Percentiles rank a stretch among this genome's conserved stretches.
phyloP scores from a whole-genome alignment of 176 grass and related monocot species.

The Echinochloa phyllopogon region DNA sequence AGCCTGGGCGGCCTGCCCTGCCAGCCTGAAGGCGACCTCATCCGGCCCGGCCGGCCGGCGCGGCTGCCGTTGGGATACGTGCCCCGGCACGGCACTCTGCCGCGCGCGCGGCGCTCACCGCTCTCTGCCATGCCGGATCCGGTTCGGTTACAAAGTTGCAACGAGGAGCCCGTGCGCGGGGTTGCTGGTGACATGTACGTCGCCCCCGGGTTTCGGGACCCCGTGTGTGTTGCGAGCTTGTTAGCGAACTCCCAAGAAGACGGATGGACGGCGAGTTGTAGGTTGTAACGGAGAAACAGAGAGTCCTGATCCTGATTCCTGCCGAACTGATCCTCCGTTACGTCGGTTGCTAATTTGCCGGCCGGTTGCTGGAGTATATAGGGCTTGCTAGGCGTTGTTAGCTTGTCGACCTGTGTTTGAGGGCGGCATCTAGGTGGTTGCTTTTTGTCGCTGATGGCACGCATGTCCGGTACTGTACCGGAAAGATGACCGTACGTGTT shows the following conservation, averaged over 20 bases:
- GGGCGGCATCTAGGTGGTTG: not conserved
- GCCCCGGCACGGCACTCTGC: not conserved
- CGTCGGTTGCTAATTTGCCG: not conserved
- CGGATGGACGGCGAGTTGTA: not conserved
- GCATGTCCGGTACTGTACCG: not conserved
- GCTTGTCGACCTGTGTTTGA: too few species aligned
- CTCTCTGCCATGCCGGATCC: not conserved
- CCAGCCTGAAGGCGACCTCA: not conserved
- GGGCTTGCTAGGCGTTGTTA: not conserved
- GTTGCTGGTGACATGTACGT: not conserved
- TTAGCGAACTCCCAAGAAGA: not conserved
- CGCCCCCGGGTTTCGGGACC: not conserved
- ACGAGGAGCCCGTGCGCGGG: not conserved
- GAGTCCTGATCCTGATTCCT: not conserved
- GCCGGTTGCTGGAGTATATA: not conserved
- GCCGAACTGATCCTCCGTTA: constrained; percentile 15
- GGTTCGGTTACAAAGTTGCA: not conserved
- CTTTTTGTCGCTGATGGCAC: not conserved
- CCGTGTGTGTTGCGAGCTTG: not conserved
- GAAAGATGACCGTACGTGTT: too few species aligned
- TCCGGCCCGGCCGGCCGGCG: not conserved
- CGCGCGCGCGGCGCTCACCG: not conserved
- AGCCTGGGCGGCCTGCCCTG: not conserved
- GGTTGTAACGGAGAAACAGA: constrained; percentile 40
- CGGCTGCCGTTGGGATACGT: not conserved